phyloP scores from a whole-genome alignment of 139 green algal genomes.

The Chloropicon primus region DNA sequence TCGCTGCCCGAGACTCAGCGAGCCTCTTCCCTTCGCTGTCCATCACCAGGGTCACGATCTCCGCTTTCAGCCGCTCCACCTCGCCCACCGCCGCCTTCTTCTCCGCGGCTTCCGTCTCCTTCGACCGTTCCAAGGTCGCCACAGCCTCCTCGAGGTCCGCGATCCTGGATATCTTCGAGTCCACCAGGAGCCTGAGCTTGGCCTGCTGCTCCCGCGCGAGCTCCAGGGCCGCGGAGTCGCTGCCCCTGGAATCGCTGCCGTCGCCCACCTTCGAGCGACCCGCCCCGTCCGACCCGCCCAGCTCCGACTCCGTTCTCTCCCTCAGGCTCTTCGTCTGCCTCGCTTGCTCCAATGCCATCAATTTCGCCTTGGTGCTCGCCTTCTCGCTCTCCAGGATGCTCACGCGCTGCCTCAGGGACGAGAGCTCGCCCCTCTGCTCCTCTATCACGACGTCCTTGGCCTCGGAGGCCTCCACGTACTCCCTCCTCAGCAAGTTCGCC shows the following conservation, averaged over 20 bases:
- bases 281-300: neutral
- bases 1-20: neutral
- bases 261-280: too few relatives aligned
- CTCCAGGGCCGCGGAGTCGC: neutral
- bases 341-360: neutral
- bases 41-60: neutral
- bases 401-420: neutral
- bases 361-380: neutral
- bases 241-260: neutral
- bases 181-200: neutral
- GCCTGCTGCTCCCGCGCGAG: neutral
- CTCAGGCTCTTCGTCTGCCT: neutral
- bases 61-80: neutral
- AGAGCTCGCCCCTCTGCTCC: neutral
- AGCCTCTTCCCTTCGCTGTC: neutral
- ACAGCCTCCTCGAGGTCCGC: neutral
- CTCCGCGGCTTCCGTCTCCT: neutral
- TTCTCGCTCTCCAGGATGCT: neutral
- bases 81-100: neutral
- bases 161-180: neutral
- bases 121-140: neutral
- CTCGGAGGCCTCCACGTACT: neutral
- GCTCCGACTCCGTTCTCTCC: neutral
- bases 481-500: neutral
- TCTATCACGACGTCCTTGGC: neutral